Evolutionary conservation across 2,329 filamentous ascomycete species (phyloP).

Genomic region (Colletotrichum simmondsii): DNA sequence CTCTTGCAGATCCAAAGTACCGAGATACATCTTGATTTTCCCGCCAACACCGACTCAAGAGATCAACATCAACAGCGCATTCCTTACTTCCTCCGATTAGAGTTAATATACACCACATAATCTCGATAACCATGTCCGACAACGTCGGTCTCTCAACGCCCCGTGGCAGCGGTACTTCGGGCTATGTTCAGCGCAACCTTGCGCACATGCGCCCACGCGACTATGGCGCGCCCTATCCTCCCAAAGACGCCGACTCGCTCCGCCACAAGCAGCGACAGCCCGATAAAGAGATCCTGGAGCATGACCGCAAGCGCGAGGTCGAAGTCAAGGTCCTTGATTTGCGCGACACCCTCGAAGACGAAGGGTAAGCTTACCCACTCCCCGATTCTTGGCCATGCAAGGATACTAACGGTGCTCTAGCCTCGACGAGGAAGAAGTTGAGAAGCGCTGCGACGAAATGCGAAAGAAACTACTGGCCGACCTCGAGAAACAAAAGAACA

Average conservation of each 20-base stretch:
- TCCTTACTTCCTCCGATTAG: not conserved
- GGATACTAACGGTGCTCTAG: conserved; percentile 49
- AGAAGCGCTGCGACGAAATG: conserved; percentile 63
- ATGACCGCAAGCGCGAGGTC: conserved; percentile 89
- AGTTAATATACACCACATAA: not conserved
- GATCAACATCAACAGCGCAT: not conserved
- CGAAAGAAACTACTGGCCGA: conserved; percentile 53
- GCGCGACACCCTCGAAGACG: conserved; percentile 90
- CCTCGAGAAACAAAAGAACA: conserved; percentile 49
- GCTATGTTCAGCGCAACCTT: conserved; percentile 96
- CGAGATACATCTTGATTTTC: conserved; percentile 20
- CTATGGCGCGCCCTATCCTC: conserved; percentile 78
- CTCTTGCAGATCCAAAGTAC: conserved; percentile 10
- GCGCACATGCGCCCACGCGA: conserved; percentile 90
- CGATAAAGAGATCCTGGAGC: conserved; percentile 92
- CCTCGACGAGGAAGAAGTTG: conserved; percentile 90
- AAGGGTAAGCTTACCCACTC: conserved; percentile 67
- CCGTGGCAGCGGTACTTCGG: conserved; percentile 93
- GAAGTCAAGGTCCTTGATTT: conserved; percentile 95
- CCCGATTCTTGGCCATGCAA: not conserved
- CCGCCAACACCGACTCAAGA: not conserved
- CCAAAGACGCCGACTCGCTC: conserved; percentile 73
- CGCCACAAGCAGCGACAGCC: conserved; percentile 85
- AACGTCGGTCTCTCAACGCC: conserved; percentile 97
- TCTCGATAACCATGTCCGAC: conserved; percentile 78